These are phyloP conservation scores for Oryza brachyantha DNA, from an alignment of 176 grass and related monocot species.

Conservation along the genomic window DNA sequence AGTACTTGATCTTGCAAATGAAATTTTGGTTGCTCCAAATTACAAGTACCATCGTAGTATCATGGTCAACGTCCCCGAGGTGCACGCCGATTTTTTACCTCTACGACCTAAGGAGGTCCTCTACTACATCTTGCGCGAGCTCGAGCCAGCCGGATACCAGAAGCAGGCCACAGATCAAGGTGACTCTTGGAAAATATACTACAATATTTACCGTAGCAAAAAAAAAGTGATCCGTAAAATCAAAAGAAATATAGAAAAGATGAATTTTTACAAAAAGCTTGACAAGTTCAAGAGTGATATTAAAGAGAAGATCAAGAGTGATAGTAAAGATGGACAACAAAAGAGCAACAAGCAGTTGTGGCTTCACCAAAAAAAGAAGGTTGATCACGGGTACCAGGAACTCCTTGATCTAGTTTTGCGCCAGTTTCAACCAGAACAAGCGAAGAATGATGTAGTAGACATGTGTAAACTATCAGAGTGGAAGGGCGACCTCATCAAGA, in stretches of 20 bases:
- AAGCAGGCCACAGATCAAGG: neutral
- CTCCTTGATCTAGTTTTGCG: neutral
- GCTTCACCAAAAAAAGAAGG: neutral
- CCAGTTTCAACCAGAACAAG: too few species aligned
- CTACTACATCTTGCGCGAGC: slow-evolving; percentile 16
- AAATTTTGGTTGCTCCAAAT: neutral
- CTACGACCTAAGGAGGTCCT: neutral
- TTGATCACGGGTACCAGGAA: neutral
- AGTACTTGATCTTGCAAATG: neutral
- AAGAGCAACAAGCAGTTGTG: neutral
- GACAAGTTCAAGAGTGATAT: neutral
- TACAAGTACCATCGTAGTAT: neutral
- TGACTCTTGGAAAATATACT: neutral
- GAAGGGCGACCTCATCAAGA: neutral
- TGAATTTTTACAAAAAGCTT: neutral
- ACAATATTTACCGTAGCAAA: neutral
- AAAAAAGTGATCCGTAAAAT: accelerated
- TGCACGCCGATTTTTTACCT: neutral
- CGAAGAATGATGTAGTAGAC: neutral
- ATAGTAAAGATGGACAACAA: too few species aligned
- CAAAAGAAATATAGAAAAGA: neutral
- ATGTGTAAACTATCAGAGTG: neutral
- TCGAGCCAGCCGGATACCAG: neutral
- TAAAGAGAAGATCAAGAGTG: neutral
- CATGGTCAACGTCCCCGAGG: neutral